Percentiles rank a stretch among this genome's conserved stretches.
phyloP scores from a whole-genome alignment of 164 flowering plant genomes.

The Magnolia officinalis region DNA sequence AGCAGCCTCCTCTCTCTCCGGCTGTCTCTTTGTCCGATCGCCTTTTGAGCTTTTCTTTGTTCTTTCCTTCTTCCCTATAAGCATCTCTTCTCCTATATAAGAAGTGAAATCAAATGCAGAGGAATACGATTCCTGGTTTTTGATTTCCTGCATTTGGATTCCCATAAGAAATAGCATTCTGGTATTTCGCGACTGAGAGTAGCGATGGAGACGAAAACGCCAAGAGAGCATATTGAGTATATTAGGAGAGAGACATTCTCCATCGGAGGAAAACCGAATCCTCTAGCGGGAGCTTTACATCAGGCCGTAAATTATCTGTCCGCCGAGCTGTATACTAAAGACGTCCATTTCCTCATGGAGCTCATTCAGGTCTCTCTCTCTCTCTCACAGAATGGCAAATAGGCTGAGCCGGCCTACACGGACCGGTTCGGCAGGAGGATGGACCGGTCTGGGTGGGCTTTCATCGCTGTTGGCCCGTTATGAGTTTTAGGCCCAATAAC shows the following conservation, averaged over 20 bases:
- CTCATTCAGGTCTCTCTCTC: slow-evolving; percentile 49
- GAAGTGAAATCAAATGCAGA: too few relatives aligned
- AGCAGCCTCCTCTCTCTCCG: too few relatives aligned
- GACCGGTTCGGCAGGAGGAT: neutral
- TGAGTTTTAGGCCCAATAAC: neutral
- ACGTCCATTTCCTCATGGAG: slow-evolving; percentile 73
- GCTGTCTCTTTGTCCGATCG: too few relatives aligned
- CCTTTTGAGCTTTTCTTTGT: too few relatives aligned
- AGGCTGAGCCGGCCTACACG: too few relatives aligned
- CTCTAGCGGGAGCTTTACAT: slow-evolving; percentile 44
- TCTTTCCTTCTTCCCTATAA: too few relatives aligned
- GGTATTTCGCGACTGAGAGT: neutral
- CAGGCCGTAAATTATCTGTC: slow-evolving; percentile 59
- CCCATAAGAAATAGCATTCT: too few relatives aligned
- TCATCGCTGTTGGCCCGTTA: neutral
- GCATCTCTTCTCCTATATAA: too few relatives aligned
- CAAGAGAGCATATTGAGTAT: slow-evolving; percentile 45
- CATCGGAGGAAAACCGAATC: slow-evolving; percentile 45
- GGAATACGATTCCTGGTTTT: too few relatives aligned
- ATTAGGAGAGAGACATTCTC: slow-evolving; percentile 44
- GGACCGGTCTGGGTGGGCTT: neutral
- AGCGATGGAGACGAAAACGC: slow-evolving; percentile 7
- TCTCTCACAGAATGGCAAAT: too few relatives aligned
- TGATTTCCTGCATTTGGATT: too few relatives aligned
- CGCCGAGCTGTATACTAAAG: slow-evolving; percentile 72